These are phyloP conservation scores for Cladophialophora yegresii DNA, from an alignment of 2,329 filamentous ascomycete species.

Conservation along the genomic window DNA sequence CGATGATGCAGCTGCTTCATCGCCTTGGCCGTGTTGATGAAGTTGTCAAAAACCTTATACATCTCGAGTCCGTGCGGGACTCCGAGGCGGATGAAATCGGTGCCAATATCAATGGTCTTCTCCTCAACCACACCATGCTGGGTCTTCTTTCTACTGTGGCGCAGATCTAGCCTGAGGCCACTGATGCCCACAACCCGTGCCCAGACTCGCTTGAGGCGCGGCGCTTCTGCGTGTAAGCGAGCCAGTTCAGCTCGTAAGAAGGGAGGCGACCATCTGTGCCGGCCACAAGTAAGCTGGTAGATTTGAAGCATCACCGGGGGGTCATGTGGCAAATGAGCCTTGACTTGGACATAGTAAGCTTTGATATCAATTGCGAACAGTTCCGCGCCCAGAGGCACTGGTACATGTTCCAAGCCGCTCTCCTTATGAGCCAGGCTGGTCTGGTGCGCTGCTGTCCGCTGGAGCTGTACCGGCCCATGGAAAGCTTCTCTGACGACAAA, in stretches of 20 bases:
- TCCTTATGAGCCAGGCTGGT: slow-evolving; percentile 31
- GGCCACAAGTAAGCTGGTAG: slow-evolving; percentile 77
- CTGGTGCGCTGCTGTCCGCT: slow-evolving; percentile 9
- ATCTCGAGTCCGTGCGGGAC: slow-evolving; percentile 90
- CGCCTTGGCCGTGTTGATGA: slow-evolving; percentile 84
- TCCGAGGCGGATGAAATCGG: slow-evolving; percentile 82
- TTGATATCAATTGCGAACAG: slow-evolving; percentile 81
- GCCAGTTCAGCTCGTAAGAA: slow-evolving; percentile 76
- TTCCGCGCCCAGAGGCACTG: slow-evolving; percentile 53
- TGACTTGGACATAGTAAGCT: slow-evolving; percentile 78
- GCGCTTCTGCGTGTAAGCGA: slow-evolving; percentile 84
- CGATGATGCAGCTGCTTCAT: slow-evolving; percentile 89
- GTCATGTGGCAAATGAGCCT: slow-evolving; percentile 83
- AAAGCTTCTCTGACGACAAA: slow-evolving; percentile 75
- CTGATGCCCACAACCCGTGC: slow-evolving; percentile 83
- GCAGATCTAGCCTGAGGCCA: slow-evolving; percentile 74
- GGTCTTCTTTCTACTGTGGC: slow-evolving; percentile 71
- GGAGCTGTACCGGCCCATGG: slow-evolving; percentile 37
- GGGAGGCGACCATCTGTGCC: slow-evolving; percentile 83
- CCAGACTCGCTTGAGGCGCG: slow-evolving; percentile 81
- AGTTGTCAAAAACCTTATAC: slow-evolving; percentile 89
- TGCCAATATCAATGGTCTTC: slow-evolving; percentile 77
- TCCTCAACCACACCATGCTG: slow-evolving; percentile 66
- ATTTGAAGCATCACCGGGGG: slow-evolving; percentile 90
- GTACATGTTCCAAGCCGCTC: slow-evolving; percentile 30